These are phyloP conservation scores for Tetrahymena thermophila DNA, from an alignment of 73 alveolate species.

Conservation along the genomic window DNA sequence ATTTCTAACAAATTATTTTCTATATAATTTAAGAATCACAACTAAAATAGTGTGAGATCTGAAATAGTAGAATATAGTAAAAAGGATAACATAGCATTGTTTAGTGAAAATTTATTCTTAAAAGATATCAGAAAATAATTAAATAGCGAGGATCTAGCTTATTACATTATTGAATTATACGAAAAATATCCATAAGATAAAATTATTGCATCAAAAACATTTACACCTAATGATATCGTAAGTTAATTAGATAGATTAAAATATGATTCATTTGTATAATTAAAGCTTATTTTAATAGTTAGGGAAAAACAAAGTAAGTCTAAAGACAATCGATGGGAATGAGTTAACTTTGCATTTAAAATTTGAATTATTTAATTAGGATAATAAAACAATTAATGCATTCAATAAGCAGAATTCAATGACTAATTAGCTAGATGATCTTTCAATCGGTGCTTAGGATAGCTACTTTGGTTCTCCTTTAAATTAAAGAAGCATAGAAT, in stretches of 20 bases:
- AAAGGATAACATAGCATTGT: background rate
- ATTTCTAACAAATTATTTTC: background rate
- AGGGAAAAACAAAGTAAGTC: background rate
- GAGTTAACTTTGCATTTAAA: background rate
- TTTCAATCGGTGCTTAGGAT: background rate
- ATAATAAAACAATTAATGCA: background rate
- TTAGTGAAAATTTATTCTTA: background rate
- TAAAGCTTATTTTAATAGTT: background rate
- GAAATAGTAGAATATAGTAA: background rate
- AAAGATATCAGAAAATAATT: background rate
- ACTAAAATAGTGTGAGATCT: background rate
- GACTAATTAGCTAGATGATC: background rate
- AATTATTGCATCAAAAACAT: background rate
- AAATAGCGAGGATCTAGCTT: background rate
- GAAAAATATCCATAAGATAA: background rate
- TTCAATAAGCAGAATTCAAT: background rate
- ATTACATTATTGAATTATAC: background rate
- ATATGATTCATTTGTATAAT: background rate
- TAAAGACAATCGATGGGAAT: background rate
- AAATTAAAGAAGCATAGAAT: background rate
- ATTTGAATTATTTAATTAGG: background rate
- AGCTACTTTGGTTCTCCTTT: background rate
- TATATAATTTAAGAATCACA: background rate
- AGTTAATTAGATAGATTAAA: background rate
- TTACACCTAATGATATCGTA: background rate